These are phyloP conservation scores for Rhynchosporium graminicola DNA, from an alignment of 2,329 filamentous ascomycete species.

Conservation along the genomic window DNA sequence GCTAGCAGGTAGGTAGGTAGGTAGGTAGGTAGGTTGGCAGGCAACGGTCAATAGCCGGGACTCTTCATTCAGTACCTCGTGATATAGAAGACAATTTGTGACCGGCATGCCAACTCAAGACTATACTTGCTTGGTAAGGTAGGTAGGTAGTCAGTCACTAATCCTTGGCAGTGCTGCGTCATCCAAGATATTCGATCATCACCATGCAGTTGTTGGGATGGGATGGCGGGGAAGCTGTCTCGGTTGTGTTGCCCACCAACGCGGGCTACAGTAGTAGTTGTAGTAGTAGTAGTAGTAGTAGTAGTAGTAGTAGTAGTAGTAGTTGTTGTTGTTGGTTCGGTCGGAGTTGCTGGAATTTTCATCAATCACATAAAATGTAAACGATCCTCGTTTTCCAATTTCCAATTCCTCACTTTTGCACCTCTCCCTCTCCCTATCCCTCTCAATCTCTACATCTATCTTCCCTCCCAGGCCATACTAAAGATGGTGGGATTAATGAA, in stretches of 20 bases:
- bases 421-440: neutral
- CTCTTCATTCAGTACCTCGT: too few relatives aligned
- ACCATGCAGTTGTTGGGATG: neutral
- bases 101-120: neutral
- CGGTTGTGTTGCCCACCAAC: neutral
- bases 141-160: too few relatives aligned
- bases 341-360: neutral
- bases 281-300: neutral
- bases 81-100: neutral
- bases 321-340: too few relatives aligned
- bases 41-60: too few relatives aligned
- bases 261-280: neutral
- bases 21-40: too few relatives aligned
- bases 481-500: slow-evolving; percentile 2
- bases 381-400: neutral
- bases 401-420: neutral
- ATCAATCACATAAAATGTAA: too few relatives aligned
- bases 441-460: neutral
- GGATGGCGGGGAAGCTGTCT: slow-evolving; percentile 5
- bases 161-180: slow-evolving; percentile 7
- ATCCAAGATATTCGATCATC: neutral
- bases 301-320: neutral
- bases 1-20: neutral
- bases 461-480: neutral
- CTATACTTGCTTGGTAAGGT: too few relatives aligned